These are phyloP conservation scores for Solidago caesia DNA, from an alignment of 129 eudicot genomes.

Conservation along the genomic window DNA sequence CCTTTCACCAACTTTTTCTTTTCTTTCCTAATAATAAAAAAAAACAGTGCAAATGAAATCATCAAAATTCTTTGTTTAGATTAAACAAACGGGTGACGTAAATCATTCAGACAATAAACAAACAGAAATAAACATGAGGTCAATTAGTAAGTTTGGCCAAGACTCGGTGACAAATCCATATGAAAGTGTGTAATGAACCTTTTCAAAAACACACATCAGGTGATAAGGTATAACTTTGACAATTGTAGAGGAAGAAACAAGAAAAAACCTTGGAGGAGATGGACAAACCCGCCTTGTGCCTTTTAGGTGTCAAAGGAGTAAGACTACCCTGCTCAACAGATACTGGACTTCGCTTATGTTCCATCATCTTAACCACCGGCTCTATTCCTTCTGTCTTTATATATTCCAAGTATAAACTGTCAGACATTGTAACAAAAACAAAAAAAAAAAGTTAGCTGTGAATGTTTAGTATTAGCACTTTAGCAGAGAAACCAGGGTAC, in stretches of 20 bases:
- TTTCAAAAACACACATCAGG: background rate
- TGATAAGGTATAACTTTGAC: constrained; percentile 7
- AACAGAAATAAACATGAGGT: background rate
- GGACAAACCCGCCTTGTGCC: constrained; percentile 65
- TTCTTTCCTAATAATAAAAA: constrained; percentile 57
- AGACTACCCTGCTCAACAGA: constrained; percentile 65
- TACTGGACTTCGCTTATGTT: constrained; percentile 66
- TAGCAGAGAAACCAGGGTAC: constrained; percentile 1
- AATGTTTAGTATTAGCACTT: background rate
- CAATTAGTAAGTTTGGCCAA: background rate
- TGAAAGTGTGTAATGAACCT: background rate
- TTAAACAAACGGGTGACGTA: background rate
- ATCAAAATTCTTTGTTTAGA: background rate
- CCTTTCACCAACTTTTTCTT: constrained; percentile 81
- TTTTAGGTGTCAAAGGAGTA: constrained; percentile 60
- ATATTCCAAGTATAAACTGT: constrained; percentile 17
- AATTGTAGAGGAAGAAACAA: background rate
- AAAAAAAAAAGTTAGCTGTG: background rate
- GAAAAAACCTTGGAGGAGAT: constrained; percentile 63
- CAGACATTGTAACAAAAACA: background rate
- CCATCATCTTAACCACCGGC: constrained; percentile 50
- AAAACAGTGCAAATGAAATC: background rate
- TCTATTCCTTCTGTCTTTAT: constrained; percentile 23
- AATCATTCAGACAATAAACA: constrained; percentile 13
- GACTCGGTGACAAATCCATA: background rate